These are phyloP conservation scores for Ilyonectria sp. DNA, from an alignment of 2,329 filamentous ascomycete genomes.

Conservation along the genomic window DNA sequence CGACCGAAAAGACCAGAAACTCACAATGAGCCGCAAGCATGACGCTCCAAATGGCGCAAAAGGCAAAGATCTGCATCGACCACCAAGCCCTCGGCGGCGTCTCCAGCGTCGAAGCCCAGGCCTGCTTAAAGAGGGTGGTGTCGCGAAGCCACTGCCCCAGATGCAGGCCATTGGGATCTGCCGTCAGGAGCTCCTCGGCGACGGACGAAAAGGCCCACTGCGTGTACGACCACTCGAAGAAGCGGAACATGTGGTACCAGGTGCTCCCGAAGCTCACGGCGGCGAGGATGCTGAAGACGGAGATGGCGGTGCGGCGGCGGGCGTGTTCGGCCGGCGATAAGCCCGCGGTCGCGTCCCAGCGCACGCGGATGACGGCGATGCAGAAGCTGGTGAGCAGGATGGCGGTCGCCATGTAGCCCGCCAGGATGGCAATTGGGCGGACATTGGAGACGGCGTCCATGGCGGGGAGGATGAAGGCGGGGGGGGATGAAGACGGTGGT, in stretches of 20 bases:
- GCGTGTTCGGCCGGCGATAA: background rate
- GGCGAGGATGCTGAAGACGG: constrained; percentile 41
- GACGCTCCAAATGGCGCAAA: constrained; percentile 47
- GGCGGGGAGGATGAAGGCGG: background rate
- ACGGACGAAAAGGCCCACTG: constrained; percentile 15
- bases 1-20: background rate
- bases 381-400: constrained; percentile 34
- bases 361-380: constrained; percentile 32
- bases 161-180: constrained; percentile 19
- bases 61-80: constrained; percentile 49
- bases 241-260: constrained; percentile 48
- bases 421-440: constrained; percentile 41
- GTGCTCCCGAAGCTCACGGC: constrained; percentile 45
- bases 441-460: constrained; percentile 32
- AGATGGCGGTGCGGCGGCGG: constrained; percentile 23
- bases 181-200: background rate
- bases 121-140: constrained; percentile 47
- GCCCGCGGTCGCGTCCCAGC: background rate
- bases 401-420: constrained; percentile 41
- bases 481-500: background rate
- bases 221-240: constrained; percentile 44
- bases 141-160: constrained; percentile 47
- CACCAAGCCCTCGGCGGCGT: constrained; percentile 44
- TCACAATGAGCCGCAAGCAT: constrained; percentile 45
- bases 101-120: constrained; percentile 46